Evolutionary conservation across 495 filamentous ascomycete genomes (phyloP).

Genomic region (Xylaria intraflava): DNA sequence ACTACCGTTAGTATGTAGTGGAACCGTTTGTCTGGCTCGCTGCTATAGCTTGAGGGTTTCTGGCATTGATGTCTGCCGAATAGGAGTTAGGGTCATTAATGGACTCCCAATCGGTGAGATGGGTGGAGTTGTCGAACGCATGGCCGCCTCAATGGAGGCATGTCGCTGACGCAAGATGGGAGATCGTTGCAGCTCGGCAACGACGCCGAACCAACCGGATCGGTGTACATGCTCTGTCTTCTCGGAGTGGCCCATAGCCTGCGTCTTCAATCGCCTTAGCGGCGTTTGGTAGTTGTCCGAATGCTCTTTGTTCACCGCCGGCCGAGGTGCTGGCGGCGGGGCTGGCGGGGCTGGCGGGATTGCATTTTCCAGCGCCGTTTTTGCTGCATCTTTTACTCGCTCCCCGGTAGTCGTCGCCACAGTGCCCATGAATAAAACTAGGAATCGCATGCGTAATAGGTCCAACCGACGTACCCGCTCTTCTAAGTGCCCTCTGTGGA

Average conservation of each 20-base stretch:
- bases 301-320: constrained; percentile 31
- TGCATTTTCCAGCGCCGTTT: constrained; percentile 27
- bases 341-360: constrained; percentile 10
- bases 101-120: constrained; percentile 22
- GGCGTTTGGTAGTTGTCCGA: constrained; percentile 34
- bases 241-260: constrained; percentile 37
- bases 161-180: constrained; percentile 46
- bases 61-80: neutral
- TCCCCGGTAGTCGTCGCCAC: constrained; percentile 38
- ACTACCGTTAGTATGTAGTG: neutral
- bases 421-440: constrained; percentile 50
- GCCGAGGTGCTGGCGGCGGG: constrained; percentile 22
- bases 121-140: constrained; percentile 27
- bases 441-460: constrained; percentile 51
- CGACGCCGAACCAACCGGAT: constrained; percentile 47
- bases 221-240: constrained; percentile 30
- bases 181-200: constrained; percentile 45
- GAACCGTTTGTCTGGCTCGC: neutral
- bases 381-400: constrained; percentile 17
- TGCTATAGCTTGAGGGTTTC: constrained; percentile 1
- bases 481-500: constrained; percentile 37
- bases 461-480: constrained; percentile 53
- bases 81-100: neutral
- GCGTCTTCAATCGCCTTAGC: constrained; percentile 38
- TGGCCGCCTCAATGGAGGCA: constrained; percentile 44